Evolutionary conservation across 2,329 filamentous ascomycete species (phyloP), one percentile per base, ranked within the genome.

Genomic region (Chaetomiaceae sp.): DNA sequence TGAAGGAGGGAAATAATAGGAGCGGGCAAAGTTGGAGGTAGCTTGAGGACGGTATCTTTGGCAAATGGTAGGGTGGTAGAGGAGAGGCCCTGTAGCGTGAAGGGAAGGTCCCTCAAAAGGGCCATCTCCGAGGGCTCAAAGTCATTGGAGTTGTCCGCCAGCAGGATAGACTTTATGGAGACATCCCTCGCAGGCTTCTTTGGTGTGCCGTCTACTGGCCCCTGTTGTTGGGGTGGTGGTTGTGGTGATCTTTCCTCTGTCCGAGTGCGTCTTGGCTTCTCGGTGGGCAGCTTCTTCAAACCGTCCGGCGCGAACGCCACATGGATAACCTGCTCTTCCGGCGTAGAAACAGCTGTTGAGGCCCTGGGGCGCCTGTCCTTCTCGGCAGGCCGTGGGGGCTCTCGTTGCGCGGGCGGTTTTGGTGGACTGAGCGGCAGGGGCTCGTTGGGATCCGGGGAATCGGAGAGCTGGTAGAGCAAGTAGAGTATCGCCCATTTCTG

Each of bases 401-500:
- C 39, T 27, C 59, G 61, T 60, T 58, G 48, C 64, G 48, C 23
- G n/a, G 72, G 63, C 66, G 74, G 60, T 68, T 65, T 68, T 45
- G 65, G 57, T 8, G 72, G 74, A 51, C 68, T 75, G 33, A 76
- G 61, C n/a, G 75, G 74, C 11, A 74, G 68, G 39, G 76, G 79
- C 50, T 80, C 76, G 61, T 70, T 74, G 2, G 80, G 79, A 55
- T 82, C 75, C 31, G 79, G 77, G 3, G 81, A 83, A 65, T 91
- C 88, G 57, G 89, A 84, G 44, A 96, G 80, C 63, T 89, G 85
- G 68, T 94, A 88, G 38, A 99, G 81, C 38, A 99, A 83, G 68
- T 95, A 95, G 19, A 99, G 78, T 60, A 99, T 96, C 3, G 88
- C 90, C 91, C 91, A 97, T 79, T 99, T 99, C 70, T 96, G 88